phyloP scores from a whole-genome alignment of 495 filamentous ascomycete genomes.

The Gamarada debralockiae region DNA sequence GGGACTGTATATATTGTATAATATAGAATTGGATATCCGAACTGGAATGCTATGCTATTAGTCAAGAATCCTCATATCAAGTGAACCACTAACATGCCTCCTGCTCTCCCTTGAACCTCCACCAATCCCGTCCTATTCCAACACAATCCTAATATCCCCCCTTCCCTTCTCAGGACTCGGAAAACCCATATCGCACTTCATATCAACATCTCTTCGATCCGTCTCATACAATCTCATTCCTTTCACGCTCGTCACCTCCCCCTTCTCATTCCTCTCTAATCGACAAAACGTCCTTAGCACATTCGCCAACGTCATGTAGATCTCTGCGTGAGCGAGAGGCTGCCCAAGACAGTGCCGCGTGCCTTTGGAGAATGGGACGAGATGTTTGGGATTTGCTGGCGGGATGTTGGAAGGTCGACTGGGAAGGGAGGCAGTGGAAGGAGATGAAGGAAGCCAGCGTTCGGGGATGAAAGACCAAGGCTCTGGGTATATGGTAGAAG shows the following conservation, averaged over 20 bases:
- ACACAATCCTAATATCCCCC: not conserved
- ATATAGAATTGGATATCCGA: no score
- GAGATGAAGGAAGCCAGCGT: slow-evolving; percentile 34
- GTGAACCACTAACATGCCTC: no score
- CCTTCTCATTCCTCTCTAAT: not conserved
- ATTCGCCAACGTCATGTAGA: slow-evolving; percentile 32
- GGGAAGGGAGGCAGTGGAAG: not conserved
- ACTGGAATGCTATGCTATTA: no score
- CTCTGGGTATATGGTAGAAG: slow-evolving; percentile 36
- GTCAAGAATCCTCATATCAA: no score
- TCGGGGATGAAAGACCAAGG: slow-evolving; percentile 41
- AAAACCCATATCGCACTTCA: not conserved
- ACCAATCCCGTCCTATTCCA: no score
- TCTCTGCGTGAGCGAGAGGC: slow-evolving; percentile 37
- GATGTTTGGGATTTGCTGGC: slow-evolving; percentile 25
- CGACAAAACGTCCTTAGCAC: slow-evolving; percentile 32
- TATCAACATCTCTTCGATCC: not conserved
- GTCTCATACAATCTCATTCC: slow-evolving; percentile 8
- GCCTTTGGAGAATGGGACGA: slow-evolving; percentile 44
- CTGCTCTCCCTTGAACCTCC: no score
- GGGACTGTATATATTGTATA: no score
- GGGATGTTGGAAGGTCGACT: not conserved
- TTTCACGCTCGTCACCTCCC: not conserved
- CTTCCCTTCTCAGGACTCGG: not conserved
- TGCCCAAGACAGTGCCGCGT: slow-evolving; percentile 45